Evolutionary conservation across 495 filamentous ascomycete species (phyloP), one percentile per base, ranked within the genome.

Genomic region (Letharia lupina): DNA sequence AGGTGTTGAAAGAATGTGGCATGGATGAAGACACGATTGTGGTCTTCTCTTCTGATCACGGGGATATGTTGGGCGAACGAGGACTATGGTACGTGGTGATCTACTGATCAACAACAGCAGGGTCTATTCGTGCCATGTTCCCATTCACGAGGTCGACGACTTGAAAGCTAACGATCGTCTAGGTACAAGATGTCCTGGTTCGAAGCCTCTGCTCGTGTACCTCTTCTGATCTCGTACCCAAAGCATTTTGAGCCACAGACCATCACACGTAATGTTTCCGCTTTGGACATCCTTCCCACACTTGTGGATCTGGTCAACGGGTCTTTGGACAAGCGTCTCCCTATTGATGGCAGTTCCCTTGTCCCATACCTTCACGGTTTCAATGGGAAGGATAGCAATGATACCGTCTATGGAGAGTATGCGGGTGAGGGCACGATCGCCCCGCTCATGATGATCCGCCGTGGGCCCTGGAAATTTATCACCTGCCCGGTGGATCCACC

Each of bases 111-210:
- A 15, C 18, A 45, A 60, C 52, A 50, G 18, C 58, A 67, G 57
- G 68, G 45, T 37, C 35, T 60, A 15, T 35, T 9, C 2, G 15
- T 56, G 59, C 12, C 59, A n/a, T 35, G 3, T 45, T 41, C 5
- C 41, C 40, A 10, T 42, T 11, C 9, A 31, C 1, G 10, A 15
- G 2, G 23, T 20, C 40, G 11, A 56, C 35, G 23, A 37, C 3
- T 2, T 3, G 16, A 9, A 62, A 33, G 47, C 64, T 66, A 3
- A 66, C 37, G 11, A 1, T 20, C 1, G 23, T 60, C 56, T 45
- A 81, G 80, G 79, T 96, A 96, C 80, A 96, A 96, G 80, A 96
- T 96, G 91, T 87, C 81, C 67, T 96, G 90, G 80, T 93, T 89
- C 70, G 91, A 96, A 79, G 84, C 84, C 40, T 92, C 89, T 10